Evolutionary conservation across 2,329 filamentous ascomycete genomes (phyloP).

Genomic region (Alternaria incomplexa): DNA sequence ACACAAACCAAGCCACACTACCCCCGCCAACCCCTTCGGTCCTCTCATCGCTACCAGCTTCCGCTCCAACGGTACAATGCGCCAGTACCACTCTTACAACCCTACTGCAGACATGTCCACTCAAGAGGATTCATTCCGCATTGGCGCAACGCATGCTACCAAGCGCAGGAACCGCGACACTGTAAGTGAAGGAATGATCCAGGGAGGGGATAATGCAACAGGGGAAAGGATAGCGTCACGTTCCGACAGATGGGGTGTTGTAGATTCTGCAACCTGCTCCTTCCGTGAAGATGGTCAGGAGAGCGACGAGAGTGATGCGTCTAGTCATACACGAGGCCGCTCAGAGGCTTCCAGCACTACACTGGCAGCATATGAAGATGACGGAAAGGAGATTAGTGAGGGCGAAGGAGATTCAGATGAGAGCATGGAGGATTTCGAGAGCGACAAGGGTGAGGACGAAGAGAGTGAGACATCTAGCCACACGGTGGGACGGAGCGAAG

Average conservation of each 20-base stretch:
- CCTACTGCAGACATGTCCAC: not conserved
- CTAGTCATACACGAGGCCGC: not conserved
- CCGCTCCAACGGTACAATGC: not conserved
- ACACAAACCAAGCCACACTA: not conserved
- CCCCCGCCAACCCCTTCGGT: not conserved
- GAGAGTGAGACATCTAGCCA: not conserved
- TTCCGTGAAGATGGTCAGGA: too few species aligned
- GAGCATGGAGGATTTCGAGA: not conserved
- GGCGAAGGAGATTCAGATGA: not conserved
- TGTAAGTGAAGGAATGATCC: not conserved
- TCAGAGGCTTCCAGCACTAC: not conserved
- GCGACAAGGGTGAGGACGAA: not conserved
- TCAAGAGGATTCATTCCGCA: not conserved
- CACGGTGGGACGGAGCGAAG: not conserved
- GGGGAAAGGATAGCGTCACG: too few species aligned
- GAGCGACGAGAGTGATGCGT: not conserved
- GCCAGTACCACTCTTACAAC: not conserved
- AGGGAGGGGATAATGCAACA: too few species aligned
- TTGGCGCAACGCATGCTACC: not conserved
- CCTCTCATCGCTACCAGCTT: not conserved
- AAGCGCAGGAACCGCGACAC: not conserved
- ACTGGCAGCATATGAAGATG: accelerated
- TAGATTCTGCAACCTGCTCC: too few species aligned
- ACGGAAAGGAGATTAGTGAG: accelerated
- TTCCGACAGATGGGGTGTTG: too few species aligned